Evolutionary conservation across 2,329 filamentous ascomycete species (phyloP), one percentile per base, ranked within the genome.

Genomic region (Neoscytalidium dimidiatum): DNA sequence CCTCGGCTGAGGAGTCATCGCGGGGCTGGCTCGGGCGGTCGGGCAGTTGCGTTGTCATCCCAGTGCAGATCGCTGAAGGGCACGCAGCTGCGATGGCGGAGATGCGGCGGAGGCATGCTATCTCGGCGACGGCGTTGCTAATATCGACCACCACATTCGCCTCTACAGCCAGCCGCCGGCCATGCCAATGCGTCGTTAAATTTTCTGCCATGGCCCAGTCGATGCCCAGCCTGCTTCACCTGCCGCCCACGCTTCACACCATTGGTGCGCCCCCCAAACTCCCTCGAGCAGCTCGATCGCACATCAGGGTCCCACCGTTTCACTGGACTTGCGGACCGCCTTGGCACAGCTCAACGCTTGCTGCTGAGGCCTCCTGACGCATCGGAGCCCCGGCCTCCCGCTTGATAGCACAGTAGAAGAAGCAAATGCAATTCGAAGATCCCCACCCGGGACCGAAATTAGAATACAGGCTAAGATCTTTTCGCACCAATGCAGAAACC

Each of bases 401-500:
- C 14, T n/a, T n/a, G n/a, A n/a, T n/a, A n/a, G n/a, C n/a, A n/a
- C n/a, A n/a, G 14, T 3, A 29, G 21, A 46, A 46, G 41, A 60
- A 60, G 56, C 38, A 60, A 46, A 46, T 60, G 56, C 56, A 60
- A 46, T 46, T 60, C 56, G 52, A 58, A 31, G 21, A 31, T 44
- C 35, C 35, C 56, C 28, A 41, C 3, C n/a, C 56, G 52, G 41
- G 31, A 38, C 62, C 51, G 62, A 8, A 35, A 64, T 64, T 64
- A 64, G 51, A 64, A 58, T 64, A 64, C 52, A 64, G 43, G 41
- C 31, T 48, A 57, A 64, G 41, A 38, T 58, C 62, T 64, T 58
- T 58, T 64, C 62, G 51, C 58, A 62, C 58, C 49, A 53, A 64
- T 58, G 52, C 52, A 51, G 52, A 64, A 57, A 29, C n/a, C 41